Conservation (phyloP, 768 basidiomycete species). For the Auricularia cornea region DNA sequence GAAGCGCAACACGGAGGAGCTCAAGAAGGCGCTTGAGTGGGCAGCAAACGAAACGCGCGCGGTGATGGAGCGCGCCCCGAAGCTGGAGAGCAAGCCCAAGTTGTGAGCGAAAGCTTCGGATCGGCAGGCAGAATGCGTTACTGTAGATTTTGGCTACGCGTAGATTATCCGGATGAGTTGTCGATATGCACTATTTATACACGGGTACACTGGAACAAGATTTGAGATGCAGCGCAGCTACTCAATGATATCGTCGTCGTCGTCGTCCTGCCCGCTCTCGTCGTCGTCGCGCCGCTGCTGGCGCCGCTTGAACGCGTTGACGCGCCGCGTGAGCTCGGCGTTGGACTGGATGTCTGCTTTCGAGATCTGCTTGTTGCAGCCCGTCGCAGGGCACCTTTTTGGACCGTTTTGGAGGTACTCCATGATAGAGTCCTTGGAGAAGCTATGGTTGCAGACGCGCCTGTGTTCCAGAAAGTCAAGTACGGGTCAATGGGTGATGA, state of each 20-base stretch:
- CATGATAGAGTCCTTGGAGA: slow-evolving; percentile 61
- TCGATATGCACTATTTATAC: not conserved
- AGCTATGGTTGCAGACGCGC: slow-evolving; percentile 69
- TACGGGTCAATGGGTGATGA: slow-evolving; percentile 5
- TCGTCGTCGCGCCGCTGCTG: slow-evolving; percentile 26
- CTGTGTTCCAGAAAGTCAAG: slow-evolving; percentile 27
- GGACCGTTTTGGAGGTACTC: slow-evolving; percentile 41
- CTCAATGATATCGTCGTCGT: slow-evolving; percentile 51
- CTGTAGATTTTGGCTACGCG: no score
- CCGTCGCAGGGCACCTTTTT: slow-evolving; percentile 62
- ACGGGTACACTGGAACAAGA: not conserved
- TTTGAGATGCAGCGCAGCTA: slow-evolving; percentile 14
- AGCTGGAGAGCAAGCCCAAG: slow-evolving; percentile 27
- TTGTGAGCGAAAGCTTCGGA: not conserved
- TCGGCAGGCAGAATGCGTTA: no score
- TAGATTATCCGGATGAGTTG: no score
- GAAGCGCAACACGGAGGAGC: slow-evolving; percentile 44
- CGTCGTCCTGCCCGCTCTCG: slow-evolving; percentile 19
- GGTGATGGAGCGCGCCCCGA: slow-evolving; percentile 63
- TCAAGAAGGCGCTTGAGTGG: slow-evolving; percentile 66
- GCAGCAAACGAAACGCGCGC: slow-evolving; percentile 68
- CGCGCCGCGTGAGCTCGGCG: slow-evolving; percentile 51
- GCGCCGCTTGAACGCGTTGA: slow-evolving; percentile 51
- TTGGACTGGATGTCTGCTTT: slow-evolving; percentile 44
- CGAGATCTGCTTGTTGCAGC: slow-evolving; percentile 55